phyloP scores from a whole-genome alignment of 345 rosid genomes.

The Citropsis articulata region DNA sequence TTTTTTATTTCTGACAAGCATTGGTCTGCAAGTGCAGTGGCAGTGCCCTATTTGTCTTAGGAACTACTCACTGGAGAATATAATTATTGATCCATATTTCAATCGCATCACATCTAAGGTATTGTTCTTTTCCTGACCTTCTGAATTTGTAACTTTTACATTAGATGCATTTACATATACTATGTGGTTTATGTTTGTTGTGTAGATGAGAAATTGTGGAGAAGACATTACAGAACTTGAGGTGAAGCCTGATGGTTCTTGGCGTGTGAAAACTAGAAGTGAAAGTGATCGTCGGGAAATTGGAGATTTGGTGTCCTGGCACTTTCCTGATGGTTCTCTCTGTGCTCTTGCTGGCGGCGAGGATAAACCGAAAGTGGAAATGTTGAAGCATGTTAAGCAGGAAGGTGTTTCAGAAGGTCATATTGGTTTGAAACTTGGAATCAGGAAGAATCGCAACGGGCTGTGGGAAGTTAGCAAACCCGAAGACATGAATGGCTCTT shows the following conservation, averaged over 20 bases:
- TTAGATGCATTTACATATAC: neutral
- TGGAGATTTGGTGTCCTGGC: conserved; percentile 87
- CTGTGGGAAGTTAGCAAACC: conserved; percentile 91
- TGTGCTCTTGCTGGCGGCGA: conserved; percentile 40
- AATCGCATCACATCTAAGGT: conserved; percentile 86
- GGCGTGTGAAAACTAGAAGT: conserved; percentile 85
- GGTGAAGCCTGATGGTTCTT: conserved; percentile 92
- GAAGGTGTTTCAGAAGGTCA: conserved; percentile 77
- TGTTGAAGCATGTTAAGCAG: conserved; percentile 51
- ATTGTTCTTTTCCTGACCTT: conserved; percentile 9
- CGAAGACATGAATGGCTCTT: conserved; percentile 55
- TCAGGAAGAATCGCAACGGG: conserved; percentile 82
- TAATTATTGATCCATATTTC: conserved; percentile 89
- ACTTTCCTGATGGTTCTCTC: conserved; percentile 66
- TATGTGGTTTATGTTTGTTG: conserved; percentile 14
- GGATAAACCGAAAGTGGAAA: conserved; percentile 46
- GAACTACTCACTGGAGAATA: conserved; percentile 81
- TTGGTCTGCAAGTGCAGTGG: conserved; percentile 65
- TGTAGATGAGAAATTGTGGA: conserved; percentile 79
- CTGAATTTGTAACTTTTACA: neutral
- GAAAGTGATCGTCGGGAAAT: conserved; percentile 75
- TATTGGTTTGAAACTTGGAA: conserved; percentile 81
- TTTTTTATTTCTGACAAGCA: conserved; percentile 19
- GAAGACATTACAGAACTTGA: conserved; percentile 87
- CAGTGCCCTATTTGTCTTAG: conserved; percentile 94